Evolutionary conservation across 2,329 filamentous ascomycete genomes (phyloP).

Genomic region (Neopestalotiopsis rosae): DNA sequence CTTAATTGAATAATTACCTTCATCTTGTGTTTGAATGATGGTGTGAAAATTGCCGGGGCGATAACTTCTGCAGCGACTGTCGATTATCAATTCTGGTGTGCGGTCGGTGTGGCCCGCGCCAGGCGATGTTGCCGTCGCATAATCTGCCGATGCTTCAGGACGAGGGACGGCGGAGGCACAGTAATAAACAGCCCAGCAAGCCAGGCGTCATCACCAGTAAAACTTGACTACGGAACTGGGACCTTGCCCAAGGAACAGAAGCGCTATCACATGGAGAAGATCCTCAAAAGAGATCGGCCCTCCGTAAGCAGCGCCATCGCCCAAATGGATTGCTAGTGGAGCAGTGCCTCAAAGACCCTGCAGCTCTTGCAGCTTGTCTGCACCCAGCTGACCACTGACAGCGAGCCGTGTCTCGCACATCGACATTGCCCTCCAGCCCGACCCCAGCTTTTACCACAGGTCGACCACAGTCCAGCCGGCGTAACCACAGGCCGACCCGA

Average conservation of each 20-base stretch:
- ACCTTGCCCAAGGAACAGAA: neutral
- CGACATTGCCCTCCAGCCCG: conserved; percentile 4
- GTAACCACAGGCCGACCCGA: neutral
- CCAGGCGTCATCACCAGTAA: neutral
- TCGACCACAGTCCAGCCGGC: neutral
- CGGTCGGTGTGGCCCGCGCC: neutral
- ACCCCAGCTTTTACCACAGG: conserved; percentile 10
- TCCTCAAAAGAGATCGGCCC: conserved; percentile 12
- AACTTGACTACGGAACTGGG: neutral
- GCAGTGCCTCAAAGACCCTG: conserved; percentile 14
- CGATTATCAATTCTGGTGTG: neutral
- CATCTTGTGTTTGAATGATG: neutral
- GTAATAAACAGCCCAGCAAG: neutral
- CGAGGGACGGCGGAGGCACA: neutral
- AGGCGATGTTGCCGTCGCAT: neutral
- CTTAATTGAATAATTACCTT: neutral
- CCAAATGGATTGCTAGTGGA: conserved; percentile 8
- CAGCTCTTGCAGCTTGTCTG: conserved; percentile 11
- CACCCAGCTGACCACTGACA: conserved; percentile 13
- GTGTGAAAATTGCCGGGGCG: neutral
- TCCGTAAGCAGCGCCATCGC: conserved; percentile 8
- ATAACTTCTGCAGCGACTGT: neutral
- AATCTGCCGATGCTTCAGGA: conserved; percentile 2
- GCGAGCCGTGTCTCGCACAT: conserved; percentile 12
- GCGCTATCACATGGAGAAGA: conserved; percentile 12